phyloP scores from a whole-genome alignment of 306 rosid species.

The Cucumis hystrix region DNA sequence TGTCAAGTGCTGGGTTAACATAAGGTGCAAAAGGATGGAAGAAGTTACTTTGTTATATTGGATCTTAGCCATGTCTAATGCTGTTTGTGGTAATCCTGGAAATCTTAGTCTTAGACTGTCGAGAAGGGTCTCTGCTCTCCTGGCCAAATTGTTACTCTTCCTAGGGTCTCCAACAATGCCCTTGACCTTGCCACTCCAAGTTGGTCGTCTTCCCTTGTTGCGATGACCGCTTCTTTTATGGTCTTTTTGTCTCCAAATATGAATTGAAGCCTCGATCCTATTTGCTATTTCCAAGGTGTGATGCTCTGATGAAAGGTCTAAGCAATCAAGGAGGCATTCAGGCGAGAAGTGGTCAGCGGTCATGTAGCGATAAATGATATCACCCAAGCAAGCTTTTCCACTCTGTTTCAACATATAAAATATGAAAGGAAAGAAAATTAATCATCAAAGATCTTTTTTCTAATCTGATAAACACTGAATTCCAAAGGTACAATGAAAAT shows the following conservation, averaged over 20 bases:
- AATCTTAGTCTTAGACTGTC: slow-evolving; percentile 59
- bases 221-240: slow-evolving; percentile 32
- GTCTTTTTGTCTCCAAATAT: slow-evolving; percentile 76
- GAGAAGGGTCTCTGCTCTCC: slow-evolving; percentile 71
- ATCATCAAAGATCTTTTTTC: not conserved
- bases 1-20: not conserved
- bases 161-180: slow-evolving; percentile 55
- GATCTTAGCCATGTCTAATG: slow-evolving; percentile 84
- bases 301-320: slow-evolving; percentile 91
- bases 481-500: not conserved
- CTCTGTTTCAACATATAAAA: slow-evolving; percentile 31
- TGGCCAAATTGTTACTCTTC: slow-evolving; percentile 39
- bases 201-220: slow-evolving; percentile 40
- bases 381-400: slow-evolving; percentile 84
- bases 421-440: not conserved
- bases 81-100: slow-evolving; percentile 89
- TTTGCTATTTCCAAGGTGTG: slow-evolving; percentile 70
- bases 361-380: slow-evolving; percentile 67
- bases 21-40: not conserved
- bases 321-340: slow-evolving; percentile 63
- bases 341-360: slow-evolving; percentile 59
- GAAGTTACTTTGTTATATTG: slow-evolving; percentile 62
- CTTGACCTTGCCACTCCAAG: slow-evolving; percentile 95
- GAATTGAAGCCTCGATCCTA: slow-evolving; percentile 74
- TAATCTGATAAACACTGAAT: not conserved